Evolutionary conservation across 805 yeast genomes (phyloP).

Genomic region (Teunomyces pallodes): DNA sequence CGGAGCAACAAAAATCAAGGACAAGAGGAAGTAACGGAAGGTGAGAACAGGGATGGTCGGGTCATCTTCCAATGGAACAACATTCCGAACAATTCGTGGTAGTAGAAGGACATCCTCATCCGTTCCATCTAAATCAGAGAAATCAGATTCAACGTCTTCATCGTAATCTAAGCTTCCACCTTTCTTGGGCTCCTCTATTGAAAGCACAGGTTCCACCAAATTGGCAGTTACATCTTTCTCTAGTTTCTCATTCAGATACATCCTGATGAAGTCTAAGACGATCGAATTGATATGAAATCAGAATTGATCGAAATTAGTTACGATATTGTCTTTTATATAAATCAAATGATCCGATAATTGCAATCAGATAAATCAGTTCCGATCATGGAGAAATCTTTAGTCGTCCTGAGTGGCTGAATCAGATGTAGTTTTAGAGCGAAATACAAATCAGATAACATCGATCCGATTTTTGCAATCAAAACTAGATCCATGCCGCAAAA

Average conservation of each 20-base stretch:
- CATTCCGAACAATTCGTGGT: conserved; percentile 30
- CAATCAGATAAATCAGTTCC: conserved; percentile 2
- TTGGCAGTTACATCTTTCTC: neutral
- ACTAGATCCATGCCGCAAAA: neutral
- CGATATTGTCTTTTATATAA: neutral
- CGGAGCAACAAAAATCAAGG: conserved; percentile 34
- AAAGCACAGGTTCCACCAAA: neutral
- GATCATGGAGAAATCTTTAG: neutral
- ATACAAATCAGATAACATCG: neutral
- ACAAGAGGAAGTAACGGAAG: conserved; percentile 33
- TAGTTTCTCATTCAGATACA: neutral
- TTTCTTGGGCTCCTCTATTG: neutral
- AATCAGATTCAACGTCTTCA: conserved; percentile 3
- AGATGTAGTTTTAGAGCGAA: neutral
- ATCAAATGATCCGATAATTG: neutral
- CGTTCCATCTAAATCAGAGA: neutral
- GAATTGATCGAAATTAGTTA: neutral
- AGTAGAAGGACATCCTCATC: conserved; percentile 23
- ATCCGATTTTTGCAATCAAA: conserved; percentile 2
- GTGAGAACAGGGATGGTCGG: conserved; percentile 27
- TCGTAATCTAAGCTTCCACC: neutral
- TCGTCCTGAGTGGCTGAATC: neutral
- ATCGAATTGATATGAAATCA: neutral
- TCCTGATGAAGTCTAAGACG: neutral
- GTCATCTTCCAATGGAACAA: conserved; percentile 26